phyloP scores from a whole-genome alignment of 768 basidiomycete species.

The Boletellus emodensis region DNA sequence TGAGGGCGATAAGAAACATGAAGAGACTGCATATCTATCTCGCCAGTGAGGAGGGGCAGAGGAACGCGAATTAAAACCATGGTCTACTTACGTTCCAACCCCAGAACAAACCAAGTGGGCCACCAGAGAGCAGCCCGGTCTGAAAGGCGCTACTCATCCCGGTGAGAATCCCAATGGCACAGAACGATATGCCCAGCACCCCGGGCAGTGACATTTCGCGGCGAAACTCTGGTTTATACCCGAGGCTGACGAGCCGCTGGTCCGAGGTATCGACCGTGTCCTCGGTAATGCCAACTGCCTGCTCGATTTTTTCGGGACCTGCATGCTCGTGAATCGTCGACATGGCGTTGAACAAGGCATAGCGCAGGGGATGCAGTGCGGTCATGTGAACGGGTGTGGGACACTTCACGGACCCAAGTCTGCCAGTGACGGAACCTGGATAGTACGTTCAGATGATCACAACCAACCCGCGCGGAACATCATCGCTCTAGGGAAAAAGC shows the following conservation, averaged over 20 bases:
- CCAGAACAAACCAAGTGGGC: slow-evolving; percentile 57
- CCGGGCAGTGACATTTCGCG: slow-evolving; percentile 58
- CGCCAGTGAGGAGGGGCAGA: background rate
- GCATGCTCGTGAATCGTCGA: slow-evolving; percentile 1
- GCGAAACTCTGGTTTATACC: slow-evolving; percentile 53
- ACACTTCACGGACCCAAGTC: background rate
- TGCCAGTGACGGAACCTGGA: no score
- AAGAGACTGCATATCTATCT: slow-evolving; percentile 51
- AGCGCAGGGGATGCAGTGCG: background rate
- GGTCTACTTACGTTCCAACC: slow-evolving; percentile 50
- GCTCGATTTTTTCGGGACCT: slow-evolving; percentile 15
- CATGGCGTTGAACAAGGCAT: background rate
- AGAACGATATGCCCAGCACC: slow-evolving; percentile 57
- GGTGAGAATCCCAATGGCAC: slow-evolving; percentile 56
- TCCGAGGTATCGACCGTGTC: slow-evolving; percentile 26
- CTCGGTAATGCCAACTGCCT: background rate
- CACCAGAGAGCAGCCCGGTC: slow-evolving; percentile 55
- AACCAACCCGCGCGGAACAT: no score
- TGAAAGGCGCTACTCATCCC: slow-evolving; percentile 61
- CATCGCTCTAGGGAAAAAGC: no score
- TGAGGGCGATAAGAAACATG: slow-evolving; percentile 54
- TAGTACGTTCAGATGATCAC: no score
- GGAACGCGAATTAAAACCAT: background rate
- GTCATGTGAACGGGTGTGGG: slow-evolving; percentile 13
- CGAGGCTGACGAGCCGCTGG: slow-evolving; percentile 45